Evolutionary conservation across 2,329 filamentous ascomycete species (phyloP), one percentile per base, ranked within the genome.

Genomic region (Bimuria novae-zelandiae): DNA sequence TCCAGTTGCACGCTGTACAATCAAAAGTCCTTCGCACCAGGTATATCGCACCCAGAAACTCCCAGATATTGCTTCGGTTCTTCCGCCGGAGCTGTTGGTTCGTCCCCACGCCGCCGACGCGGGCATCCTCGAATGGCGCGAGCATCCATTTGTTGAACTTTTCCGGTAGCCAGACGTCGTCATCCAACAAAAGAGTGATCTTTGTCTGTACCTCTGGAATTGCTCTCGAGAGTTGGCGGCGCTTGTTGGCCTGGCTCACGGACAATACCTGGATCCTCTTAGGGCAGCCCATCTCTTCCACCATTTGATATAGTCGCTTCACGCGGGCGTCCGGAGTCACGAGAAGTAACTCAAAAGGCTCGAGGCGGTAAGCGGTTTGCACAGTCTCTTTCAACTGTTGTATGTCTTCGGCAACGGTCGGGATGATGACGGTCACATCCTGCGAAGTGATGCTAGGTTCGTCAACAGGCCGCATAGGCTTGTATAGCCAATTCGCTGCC

Each of bases 21-120:
- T 97, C 93, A 72, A 97, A 97, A 76, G 97, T 97, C 56, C 93
- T 87, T 53, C 93, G 86, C 75, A 96, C 90, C 57, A 97, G 88
- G 74, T 97, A 97, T 46, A 92, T 86, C 19, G 92, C 90, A 5
- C 92, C 92, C 17, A 97, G 82, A 81, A 93, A 97, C 70, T 92
- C 92, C 86, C 87, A 97, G 59, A 90, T 78, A 35, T 84, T 84
- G 53, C 78, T 80, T 40, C 78, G 79, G 67, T 83, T 82, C 60
- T 86, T 85, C 57, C 91, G 88, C 69, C 86, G 86, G 59, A 97
- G 84, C 57, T 91, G 82, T 77, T 97, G 93, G 72, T 90, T 96
- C 48, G 93, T 96, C 32, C 92, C 92, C 49, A 97, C 93, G 29
- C 92, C 93, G 54, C 93, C 93, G 63, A 95, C 93, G 57, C 82